Evolutionary conservation across 768 basidiomycete species (phyloP).

Genomic region (Lactifluus hygrophoroides): DNA sequence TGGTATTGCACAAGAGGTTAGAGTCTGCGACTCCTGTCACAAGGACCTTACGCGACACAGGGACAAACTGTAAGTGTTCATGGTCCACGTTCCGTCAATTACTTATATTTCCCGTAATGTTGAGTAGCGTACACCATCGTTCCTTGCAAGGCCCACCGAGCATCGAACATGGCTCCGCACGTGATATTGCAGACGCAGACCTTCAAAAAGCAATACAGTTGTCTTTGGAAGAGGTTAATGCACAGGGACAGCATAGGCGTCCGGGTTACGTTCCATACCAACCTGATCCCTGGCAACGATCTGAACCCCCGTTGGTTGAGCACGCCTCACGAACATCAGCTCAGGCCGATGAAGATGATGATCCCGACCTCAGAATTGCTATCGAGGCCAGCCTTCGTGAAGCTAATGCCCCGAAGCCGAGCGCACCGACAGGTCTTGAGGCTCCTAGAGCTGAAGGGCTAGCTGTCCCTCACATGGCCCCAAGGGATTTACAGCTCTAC

Average conservation of each 20-base stretch:
- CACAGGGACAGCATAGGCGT: slow-evolving; percentile 36
- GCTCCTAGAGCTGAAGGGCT: slow-evolving; percentile 41
- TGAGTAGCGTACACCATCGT: slow-evolving; percentile 39
- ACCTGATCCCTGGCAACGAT: slow-evolving; percentile 50
- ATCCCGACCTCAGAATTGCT: slow-evolving; percentile 85
- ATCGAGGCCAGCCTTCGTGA: slow-evolving; percentile 95
- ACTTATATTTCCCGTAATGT: slow-evolving; percentile 8
- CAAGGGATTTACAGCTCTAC: slow-evolving; percentile 39
- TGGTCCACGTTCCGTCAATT: slow-evolving; percentile 1
- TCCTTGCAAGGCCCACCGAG: slow-evolving; percentile 47
- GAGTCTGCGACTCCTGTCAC: slow-evolving; percentile 89
- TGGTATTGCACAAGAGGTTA: slow-evolving; percentile 85
- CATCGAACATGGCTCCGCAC: slow-evolving; percentile 45
- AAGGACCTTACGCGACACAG: slow-evolving; percentile 62
- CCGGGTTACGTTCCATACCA: slow-evolving; percentile 65
- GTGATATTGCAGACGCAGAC: slow-evolving; percentile 73
- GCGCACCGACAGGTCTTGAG: slow-evolving; percentile 60
- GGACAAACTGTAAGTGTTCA: slow-evolving; percentile 43
- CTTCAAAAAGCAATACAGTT: slow-evolving; percentile 90
- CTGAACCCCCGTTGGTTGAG: slow-evolving; percentile 61
- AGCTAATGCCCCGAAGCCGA: slow-evolving; percentile 65
- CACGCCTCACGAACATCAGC: slow-evolving; percentile 20
- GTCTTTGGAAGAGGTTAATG: slow-evolving; percentile 67
- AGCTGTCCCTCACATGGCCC: slow-evolving; percentile 25
- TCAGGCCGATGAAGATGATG: slow-evolving; percentile 65